Conservation (phyloP, 371 early-diverging fungal genomes). For the Mucor circinelloides region DNA sequence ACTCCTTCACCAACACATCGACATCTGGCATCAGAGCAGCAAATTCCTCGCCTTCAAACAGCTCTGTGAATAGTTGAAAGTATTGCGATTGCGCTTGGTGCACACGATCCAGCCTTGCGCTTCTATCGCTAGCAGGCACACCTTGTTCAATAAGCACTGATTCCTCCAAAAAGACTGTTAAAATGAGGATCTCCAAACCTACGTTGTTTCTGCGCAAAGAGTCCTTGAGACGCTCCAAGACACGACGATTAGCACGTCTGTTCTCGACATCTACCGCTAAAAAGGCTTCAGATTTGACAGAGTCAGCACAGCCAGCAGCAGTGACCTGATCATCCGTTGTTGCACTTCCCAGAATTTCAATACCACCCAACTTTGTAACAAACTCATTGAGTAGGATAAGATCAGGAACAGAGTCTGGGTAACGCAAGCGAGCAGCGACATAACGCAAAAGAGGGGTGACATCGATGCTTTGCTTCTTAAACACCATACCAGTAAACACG, state of each 20-base stretch:
- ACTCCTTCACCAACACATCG: slow-evolving; percentile 56
- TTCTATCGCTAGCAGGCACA: slow-evolving; percentile 59
- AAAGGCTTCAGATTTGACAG: slow-evolving; percentile 56
- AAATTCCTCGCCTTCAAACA: slow-evolving; percentile 65
- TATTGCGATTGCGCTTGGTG: slow-evolving; percentile 68
- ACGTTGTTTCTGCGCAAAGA: slow-evolving; percentile 60
- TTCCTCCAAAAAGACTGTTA: slow-evolving; percentile 50
- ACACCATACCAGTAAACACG: slow-evolving; percentile 73
- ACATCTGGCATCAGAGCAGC: slow-evolving; percentile 61
- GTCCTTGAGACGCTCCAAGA: slow-evolving; percentile 61
- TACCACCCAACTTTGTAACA: slow-evolving; percentile 74
- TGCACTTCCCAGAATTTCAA: slow-evolving; percentile 59
- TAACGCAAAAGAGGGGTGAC: slow-evolving; percentile 68
- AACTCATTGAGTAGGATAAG: slow-evolving; percentile 73
- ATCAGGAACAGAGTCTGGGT: slow-evolving; percentile 51
- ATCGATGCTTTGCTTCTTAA: slow-evolving; percentile 72
- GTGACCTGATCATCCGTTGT: slow-evolving; percentile 63
- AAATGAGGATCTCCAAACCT: slow-evolving; percentile 58
- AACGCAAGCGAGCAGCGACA: slow-evolving; percentile 63
- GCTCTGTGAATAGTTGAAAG: slow-evolving; percentile 62
- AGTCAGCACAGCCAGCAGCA: slow-evolving; percentile 72
- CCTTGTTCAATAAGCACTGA: slow-evolving; percentile 54
- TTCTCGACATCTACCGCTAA: slow-evolving; percentile 49
- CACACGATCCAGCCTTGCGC: slow-evolving; percentile 35
- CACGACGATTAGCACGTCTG: slow-evolving; percentile 57